Base-by-base conservation (phyloP, 2,329 filamentous ascomycete species). In the Aspergillus fumigatiaffinis region DNA sequence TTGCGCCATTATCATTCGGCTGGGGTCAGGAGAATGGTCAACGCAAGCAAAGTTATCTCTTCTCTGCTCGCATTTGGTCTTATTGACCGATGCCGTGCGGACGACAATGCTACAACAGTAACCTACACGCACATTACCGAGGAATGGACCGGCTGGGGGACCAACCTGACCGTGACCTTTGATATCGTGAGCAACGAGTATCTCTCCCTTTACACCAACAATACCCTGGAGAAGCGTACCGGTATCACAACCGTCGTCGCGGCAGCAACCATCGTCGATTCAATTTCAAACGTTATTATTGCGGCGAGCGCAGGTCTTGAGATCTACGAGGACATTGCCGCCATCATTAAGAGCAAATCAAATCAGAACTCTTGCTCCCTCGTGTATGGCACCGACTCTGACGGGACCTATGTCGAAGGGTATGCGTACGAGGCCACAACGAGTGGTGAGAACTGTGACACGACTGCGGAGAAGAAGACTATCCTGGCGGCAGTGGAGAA, bases 391-490 rank as follows among this genome's bases (percentile, higher is more conserved):
- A 46, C 42, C 8, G 52, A 53, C 25, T 20, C 26, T 7, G 26
- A 28, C 12, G 28, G 42, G 14, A 41, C 29, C 12, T 47, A 48
- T 12, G 38, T 48, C 17, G 23, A 47, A 20, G 52, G 52, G 3
- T 53, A 53, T 46, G 52, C 52, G 2, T 53, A 53, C 3, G 41
- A 53, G 52, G 52, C 52, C 14, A 53, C 52, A 5, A 53, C 52
- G 3, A 47, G 41, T 4, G 41, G 38, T 17, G 26, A 25, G 5
- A 53, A 53, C 52, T 53, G 52, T 14, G 42, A 53, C 3, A 53
- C 42, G 6, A 53, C 52, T 3, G 52, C 52, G 2, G 42, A 53
- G n/a, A 53, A 53, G 14, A 53, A 53, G 52, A 53, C 52, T 1
- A 47, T 53, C 26, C 9, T 53, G 3, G n/a, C 52, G 4, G 42